Percentiles rank a stretch among this genome's conserved stretches.
These are phyloP conservation scores for Pythium phragmitis DNA, from an alignment of 352 stramenopile genomes.

Conservation along the genomic window DNA sequence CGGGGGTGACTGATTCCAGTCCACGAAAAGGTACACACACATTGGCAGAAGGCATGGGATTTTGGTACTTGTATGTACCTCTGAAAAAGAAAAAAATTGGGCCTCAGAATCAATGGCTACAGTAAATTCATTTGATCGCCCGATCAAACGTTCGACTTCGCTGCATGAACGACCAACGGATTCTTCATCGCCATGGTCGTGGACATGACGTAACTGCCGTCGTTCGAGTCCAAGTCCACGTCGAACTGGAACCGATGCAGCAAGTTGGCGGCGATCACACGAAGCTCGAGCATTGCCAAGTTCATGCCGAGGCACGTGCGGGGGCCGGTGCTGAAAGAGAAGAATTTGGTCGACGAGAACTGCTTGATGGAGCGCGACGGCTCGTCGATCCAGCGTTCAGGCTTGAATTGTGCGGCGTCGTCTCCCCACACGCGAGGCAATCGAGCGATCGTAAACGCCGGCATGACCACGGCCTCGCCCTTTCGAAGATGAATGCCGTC, in stretches of 20 bases:
- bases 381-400: slow-evolving; percentile 51
- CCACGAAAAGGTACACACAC: no score
- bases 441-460: slow-evolving; percentile 34
- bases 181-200: neutral
- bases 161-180: neutral
- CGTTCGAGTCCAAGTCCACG: neutral
- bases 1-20: no score
- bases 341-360: slow-evolving; percentile 22
- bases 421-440: slow-evolving; percentile 36
- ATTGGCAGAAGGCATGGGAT: no score
- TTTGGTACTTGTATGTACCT: no score
- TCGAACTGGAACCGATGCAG: neutral
- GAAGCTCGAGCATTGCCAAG: slow-evolving; percentile 49
- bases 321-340: slow-evolving; percentile 7
- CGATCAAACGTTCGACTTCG: no score
- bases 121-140: no score
- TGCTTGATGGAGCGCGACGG: neutral
- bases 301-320: slow-evolving; percentile 42
- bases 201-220: neutral
- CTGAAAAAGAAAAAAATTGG: no score
- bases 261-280: slow-evolving; percentile 33
- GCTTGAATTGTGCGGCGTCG: slow-evolving; percentile 51
- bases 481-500: slow-evolving; percentile 22
- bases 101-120: no score
- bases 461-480: slow-evolving; percentile 27